These are phyloP conservation scores for Aspergillus ustus DNA, from an alignment of 2,329 filamentous ascomycete species.

Conservation along the genomic window DNA sequence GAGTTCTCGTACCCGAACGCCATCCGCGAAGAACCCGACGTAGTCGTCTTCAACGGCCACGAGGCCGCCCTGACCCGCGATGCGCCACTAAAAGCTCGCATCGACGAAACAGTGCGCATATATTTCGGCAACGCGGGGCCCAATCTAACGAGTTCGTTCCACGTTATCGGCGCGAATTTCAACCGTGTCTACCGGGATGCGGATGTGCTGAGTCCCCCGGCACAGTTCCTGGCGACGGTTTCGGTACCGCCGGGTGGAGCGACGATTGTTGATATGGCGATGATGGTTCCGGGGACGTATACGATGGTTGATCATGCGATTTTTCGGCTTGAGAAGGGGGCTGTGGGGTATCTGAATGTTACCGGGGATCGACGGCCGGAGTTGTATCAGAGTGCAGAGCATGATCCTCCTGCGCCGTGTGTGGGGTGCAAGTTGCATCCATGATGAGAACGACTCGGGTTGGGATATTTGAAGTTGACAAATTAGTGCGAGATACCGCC, in stretches of 20 bases:
- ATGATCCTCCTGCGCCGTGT: too few relatives aligned
- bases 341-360: conserved; percentile 42
- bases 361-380: conserved; percentile 34
- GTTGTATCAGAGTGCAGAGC: too few relatives aligned
- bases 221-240: conserved; percentile 31
- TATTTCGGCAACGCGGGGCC: conserved; percentile 44
- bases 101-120: conserved; percentile 38
- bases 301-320: conserved; percentile 42
- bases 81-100: conserved; percentile 35
- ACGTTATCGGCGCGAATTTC: conserved; percentile 39
- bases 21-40: conserved; percentile 37
- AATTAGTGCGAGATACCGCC: too few relatives aligned
- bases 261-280: conserved; percentile 38
- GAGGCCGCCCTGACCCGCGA: conserved; percentile 37
- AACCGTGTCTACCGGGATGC: conserved; percentile 36
- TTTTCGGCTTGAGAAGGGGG: conserved; percentile 41
- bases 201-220: conserved; percentile 37
- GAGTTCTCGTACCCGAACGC: conserved; percentile 43
- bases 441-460: too few relatives aligned
- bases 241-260: conserved; percentile 34
- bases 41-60: conserved; percentile 40
- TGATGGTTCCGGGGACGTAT: conserved; percentile 40
- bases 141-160: conserved; percentile 41
- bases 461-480: too few relatives aligned
- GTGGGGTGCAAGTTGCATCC: too few relatives aligned